phyloP scores from a whole-genome alignment of 768 basidiomycete genomes.

The Collybia sp. region DNA sequence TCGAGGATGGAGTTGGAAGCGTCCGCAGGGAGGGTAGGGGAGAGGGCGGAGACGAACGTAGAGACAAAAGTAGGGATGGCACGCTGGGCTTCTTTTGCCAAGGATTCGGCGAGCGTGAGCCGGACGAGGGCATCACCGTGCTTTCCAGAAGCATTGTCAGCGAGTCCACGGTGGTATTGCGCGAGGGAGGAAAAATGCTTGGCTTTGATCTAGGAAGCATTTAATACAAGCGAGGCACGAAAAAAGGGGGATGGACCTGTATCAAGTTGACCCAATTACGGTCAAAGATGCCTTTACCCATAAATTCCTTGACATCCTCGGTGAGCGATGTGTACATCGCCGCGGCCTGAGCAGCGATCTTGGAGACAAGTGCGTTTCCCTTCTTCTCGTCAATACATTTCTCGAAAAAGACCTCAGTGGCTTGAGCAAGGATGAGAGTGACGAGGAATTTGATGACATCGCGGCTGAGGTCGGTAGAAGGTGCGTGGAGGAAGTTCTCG shows the following conservation, averaged over 20 bases:
- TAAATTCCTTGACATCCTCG: conserved; percentile 95
- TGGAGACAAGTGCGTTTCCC: conserved; percentile 66
- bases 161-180: conserved; percentile 81
- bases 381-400: conserved; percentile 95
- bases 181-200: conserved; percentile 85
- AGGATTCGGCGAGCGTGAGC: conserved; percentile 67
- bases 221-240: neutral
- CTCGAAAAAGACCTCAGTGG: conserved; percentile 94
- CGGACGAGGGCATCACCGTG: conserved; percentile 87
- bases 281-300: conserved; percentile 94
- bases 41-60: conserved; percentile 65
- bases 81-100: conserved; percentile 81
- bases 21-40: conserved; percentile 84
- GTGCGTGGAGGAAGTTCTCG: conserved; percentile 98
- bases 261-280: conserved; percentile 88
- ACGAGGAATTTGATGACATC: conserved; percentile 94
- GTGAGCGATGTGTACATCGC: conserved; percentile 75
- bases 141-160: conserved; percentile 70
- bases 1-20: conserved; percentile 76
- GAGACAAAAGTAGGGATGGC: conserved; percentile 64
- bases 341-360: conserved; percentile 81
- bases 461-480: conserved; percentile 88
- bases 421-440: conserved; percentile 86
- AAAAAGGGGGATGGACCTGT: conserved; percentile 44
- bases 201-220: conserved; percentile 66